Base-by-base conservation (phyloP, 768 basidiomycete species). In the Phaeotremella skinneri region DNA sequence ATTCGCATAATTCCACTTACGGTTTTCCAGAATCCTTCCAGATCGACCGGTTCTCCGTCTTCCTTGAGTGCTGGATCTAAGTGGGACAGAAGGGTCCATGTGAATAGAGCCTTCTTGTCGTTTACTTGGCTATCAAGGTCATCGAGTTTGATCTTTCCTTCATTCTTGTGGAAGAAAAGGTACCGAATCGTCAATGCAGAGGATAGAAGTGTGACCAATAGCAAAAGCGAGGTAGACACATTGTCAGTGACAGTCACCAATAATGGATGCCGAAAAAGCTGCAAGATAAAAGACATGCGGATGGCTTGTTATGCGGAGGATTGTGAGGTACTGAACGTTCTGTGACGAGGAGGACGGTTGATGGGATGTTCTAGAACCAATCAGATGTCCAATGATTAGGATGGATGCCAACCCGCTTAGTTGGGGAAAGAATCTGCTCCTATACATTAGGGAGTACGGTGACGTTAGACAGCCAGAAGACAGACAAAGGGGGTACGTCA, bases 41-140 rank as follows among this genome's bases (percentile, higher is more conserved):
- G 49, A 16, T 63, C 47, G 4, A 65, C 54, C 11, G 58, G 59
- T 11, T 63, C 61, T 2, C 67, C 67, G 27, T 68, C 56, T 9
- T 55, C 34, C 23, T 21, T 45, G 43, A 45, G 20, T 14, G 43
- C 6, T 13, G 11, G 6, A 23, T 45, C 43, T 7, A 45, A 14
- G 9, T 45, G 43, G 23, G 43, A 45, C 7, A 45, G 43, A 6
- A 45, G 43, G 6, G 43, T 45, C 13, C 21, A 6, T 11, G 43
- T 45, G 9, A 45, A 45, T 14, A 6, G 13, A 45, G 20, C 21
- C 20, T 45, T 45, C 23, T 13, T 13, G 21, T 13, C 21, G 43
- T 13, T 7, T 20, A 7, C 34, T 37, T 17, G 9, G 34, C 17
- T 17, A 7, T 17, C 34, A 17, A 17, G 17, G 34, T 37, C 34